Evolutionary conservation across 768 basidiomycete genomes (phyloP).

Genomic region (Lactifluus echinatus): DNA sequence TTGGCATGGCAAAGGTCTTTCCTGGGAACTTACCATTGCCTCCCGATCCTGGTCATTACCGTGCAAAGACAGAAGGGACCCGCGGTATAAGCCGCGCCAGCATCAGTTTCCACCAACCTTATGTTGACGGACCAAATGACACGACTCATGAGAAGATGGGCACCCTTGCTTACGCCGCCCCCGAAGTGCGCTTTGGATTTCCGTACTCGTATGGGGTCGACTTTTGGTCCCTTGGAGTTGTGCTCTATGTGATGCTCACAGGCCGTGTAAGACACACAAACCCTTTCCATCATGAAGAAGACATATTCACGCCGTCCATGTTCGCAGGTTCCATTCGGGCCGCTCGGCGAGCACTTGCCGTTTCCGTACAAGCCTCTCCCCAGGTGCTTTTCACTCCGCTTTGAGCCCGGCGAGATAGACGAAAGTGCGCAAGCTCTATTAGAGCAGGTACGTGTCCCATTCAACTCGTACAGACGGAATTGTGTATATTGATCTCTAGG

Average conservation of each 20-base stretch:
- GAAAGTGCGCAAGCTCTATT: conserved; percentile 14
- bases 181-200: conserved; percentile 17
- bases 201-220: conserved; percentile 20
- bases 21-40: not conserved
- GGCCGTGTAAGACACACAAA: conserved; percentile 13
- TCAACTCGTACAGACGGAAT: too few relatives aligned
- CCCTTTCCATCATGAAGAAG: too few relatives aligned
- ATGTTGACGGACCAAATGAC: not conserved
- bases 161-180: conserved; percentile 17
- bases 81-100: not conserved
- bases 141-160: conserved; percentile 14
- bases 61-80: not conserved
- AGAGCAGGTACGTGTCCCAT: not conserved
- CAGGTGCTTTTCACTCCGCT: not conserved
- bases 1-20: conserved; percentile 20
- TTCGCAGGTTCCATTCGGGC: conserved; percentile 17
- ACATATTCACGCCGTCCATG: not conserved
- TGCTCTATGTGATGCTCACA: conserved; percentile 19
- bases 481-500: not conserved
- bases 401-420: conserved; percentile 17
- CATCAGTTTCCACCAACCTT: conserved; percentile 12
- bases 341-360: conserved; percentile 13
- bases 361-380: not conserved
- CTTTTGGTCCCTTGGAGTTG: conserved; percentile 20
- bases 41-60: not conserved